Evolutionary conservation across 2,329 filamentous ascomycete species (phyloP), one percentile per base, ranked within the genome.

Genomic region (Biscogniauxia marginata): DNA sequence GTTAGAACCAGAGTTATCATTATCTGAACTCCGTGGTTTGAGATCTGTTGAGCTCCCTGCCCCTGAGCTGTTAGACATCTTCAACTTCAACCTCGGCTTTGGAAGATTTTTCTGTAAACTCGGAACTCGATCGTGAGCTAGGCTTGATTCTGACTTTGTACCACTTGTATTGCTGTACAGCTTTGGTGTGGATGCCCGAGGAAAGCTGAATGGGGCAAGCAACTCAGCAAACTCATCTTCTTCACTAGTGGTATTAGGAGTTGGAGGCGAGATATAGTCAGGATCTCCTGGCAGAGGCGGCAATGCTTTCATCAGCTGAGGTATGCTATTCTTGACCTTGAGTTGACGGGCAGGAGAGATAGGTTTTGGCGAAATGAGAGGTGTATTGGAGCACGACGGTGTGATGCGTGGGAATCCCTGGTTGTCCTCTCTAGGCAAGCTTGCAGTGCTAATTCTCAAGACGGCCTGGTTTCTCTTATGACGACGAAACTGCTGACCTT

Each of bases 301-400:
- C 45, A 83, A 62, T 20, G 77, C 75, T 63, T 83, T 83, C 79
- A 82, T 82, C 13, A 83, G 67, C 44, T 75, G 75, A 6, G 80
- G 77, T 51, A 80, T 78, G 59, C 77, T 81, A 59, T 77, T 79
- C 55, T 78, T 79, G 43, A 78, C 70, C 51, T 72, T 77, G 18
- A 80, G 70, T 59, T 77, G 71, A 23, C 73, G 72, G 30, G 70
- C 71, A 30, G 78, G 76, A 16, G 78, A 82, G 3, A 81, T 76
- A 13, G 79, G 79, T 47, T 77, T 74, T n/a, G 79, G 79, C 3
- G 76, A 75, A 30, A 80, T 59, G 34, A 79, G 74, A 11, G 71
- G 65, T 24, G 69, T 66, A 9, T 62, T 63, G 22, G 68, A 70
- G 54, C 69, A 70, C 43, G 63, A 65, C 21, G 65, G 65, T 7